Percentiles rank a stretch among this genome's conserved stretches.
Evolutionary conservation across 2,329 filamentous ascomycete species (phyloP).

Genomic region (Claviceps sp.): DNA sequence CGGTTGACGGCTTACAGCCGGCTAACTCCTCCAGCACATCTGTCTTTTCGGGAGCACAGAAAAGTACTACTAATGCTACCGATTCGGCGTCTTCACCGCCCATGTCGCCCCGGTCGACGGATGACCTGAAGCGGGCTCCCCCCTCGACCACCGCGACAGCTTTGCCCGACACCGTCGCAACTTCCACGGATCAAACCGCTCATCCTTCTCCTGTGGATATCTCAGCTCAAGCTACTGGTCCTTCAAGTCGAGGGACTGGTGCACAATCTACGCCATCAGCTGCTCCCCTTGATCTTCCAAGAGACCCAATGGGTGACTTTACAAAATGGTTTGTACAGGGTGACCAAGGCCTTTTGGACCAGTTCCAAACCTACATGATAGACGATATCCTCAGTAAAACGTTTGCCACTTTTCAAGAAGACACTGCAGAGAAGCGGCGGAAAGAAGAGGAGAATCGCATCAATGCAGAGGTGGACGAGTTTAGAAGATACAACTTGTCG

Average conservation of each 20-base stretch:
- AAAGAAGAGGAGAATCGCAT: slow-evolving; percentile 35
- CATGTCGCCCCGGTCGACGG: not conserved
- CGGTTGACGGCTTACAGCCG: not conserved
- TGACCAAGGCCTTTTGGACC: slow-evolving; percentile 38
- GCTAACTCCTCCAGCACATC: not conserved
- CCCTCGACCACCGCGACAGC: not conserved
- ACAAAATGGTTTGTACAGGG: slow-evolving; percentile 41
- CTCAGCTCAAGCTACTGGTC: not conserved
- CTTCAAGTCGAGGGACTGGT: not conserved
- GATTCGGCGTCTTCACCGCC: not conserved
- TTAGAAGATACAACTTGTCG: slow-evolving; percentile 33
- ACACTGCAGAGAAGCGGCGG: slow-evolving; percentile 27
- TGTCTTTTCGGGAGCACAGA: not conserved
- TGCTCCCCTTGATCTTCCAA: slow-evolving; percentile 8
- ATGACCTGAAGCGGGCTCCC: not conserved
- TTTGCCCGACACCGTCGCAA: not conserved
- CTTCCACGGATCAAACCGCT: not conserved
- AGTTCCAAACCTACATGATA: slow-evolving; percentile 33
- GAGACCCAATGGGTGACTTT: slow-evolving; percentile 35
- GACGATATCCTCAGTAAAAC: slow-evolving; percentile 29
- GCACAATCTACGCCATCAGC: not conserved
- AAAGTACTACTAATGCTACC: not conserved
- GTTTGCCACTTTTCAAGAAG: slow-evolving; percentile 26
- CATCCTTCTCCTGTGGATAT: not conserved
- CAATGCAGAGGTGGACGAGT: slow-evolving; percentile 33